Base-by-base conservation (phyloP, 176 grass and related monocot species). In the Otatea glauca region DNA sequence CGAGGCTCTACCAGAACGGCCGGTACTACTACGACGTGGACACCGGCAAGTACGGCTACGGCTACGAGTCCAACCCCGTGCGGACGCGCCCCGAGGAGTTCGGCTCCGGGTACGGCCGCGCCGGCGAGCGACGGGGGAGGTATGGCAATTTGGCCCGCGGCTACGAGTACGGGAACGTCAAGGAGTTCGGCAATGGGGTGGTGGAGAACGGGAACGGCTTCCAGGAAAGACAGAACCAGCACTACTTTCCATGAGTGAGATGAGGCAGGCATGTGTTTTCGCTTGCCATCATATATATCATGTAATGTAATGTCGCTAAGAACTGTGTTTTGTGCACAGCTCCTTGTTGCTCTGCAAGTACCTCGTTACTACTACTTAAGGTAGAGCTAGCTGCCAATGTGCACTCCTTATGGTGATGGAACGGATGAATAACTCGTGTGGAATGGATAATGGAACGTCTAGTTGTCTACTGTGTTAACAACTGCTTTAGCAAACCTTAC, bases 11-110 rank as follows among this genome's bases (percentile, higher is more conserved):
- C 88, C 74, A 90, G 88, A 90, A 83, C 80, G 88, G 84, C 17
- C 88, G 84, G 11, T 90, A 90, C 80, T 83, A 83, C 84, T 79
- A 90, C 84, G 79, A 90, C 74, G 84, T 87, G 79, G 68, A 83
- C 59, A 77, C 74, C 68, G 80, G 75, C 79, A 74, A 72, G 84
- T 90, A 90, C 74, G 80, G 88, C 17, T 90, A 87, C 79, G 88
- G 79, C n/a, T 21, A 37, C 74, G 88, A 87, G 84, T 90, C 84
- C 7, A 90, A 83, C 88, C 84, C 79, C 1, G 44, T 79, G 74
- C 32, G 60, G 74, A 74, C 88, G 45, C 64, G 49, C 50, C 68
- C 59, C 41, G 73, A 8, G 10, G 74, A 78, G 49, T 60, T 67
- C 49, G 80, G 80, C 73, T 78, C 80, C 80, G 80, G 80, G 55